Conservation (phyloP, 169 alveolate species). For the Condylostoma magnum region DNA sequence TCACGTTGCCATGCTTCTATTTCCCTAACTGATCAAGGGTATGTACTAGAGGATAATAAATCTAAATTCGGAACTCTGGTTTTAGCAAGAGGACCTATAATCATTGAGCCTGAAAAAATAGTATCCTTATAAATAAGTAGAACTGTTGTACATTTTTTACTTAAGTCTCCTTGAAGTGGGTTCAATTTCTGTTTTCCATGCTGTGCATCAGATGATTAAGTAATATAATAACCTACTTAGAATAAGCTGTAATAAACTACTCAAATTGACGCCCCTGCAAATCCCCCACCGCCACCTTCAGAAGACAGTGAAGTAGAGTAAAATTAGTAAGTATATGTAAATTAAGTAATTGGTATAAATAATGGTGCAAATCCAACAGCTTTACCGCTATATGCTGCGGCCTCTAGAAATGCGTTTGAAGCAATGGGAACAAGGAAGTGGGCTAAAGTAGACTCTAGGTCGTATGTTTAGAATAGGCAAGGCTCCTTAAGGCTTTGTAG, state of each 20-base stretch:
- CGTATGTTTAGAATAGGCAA: constrained; percentile 24
- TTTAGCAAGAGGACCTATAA: background rate
- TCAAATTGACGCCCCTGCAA: too few relatives aligned
- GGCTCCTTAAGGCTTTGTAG: constrained; percentile 1
- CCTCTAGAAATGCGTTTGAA: constrained; percentile 19
- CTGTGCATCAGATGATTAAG: too few relatives aligned
- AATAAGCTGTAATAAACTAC: too few relatives aligned
- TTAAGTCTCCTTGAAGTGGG: too few relatives aligned
- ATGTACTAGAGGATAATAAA: constrained; percentile 93
- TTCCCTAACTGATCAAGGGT: constrained; percentile 85
- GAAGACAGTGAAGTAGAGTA: too few relatives aligned
- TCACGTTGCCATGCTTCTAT: constrained; percentile 96
- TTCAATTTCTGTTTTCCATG: too few relatives aligned
- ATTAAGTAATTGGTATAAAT: too few relatives aligned
- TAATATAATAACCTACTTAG: too few relatives aligned
- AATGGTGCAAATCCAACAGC: constrained; percentile 29
- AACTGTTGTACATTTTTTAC: background rate
- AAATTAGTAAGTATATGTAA: too few relatives aligned
- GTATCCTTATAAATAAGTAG: constrained; percentile 2
- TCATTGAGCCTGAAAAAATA: background rate
- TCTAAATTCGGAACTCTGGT: constrained; percentile 99
- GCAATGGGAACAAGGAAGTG: constrained; percentile 15
- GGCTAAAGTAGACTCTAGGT: constrained; percentile 21
- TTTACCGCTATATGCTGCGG: background rate
- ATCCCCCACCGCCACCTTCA: too few relatives aligned